Percentiles rank a stretch among this genome's conserved stretches.
phyloP scores from a whole-genome alignment of 106 monocot genomes.

The Dendrobium chrysotoxum region DNA sequence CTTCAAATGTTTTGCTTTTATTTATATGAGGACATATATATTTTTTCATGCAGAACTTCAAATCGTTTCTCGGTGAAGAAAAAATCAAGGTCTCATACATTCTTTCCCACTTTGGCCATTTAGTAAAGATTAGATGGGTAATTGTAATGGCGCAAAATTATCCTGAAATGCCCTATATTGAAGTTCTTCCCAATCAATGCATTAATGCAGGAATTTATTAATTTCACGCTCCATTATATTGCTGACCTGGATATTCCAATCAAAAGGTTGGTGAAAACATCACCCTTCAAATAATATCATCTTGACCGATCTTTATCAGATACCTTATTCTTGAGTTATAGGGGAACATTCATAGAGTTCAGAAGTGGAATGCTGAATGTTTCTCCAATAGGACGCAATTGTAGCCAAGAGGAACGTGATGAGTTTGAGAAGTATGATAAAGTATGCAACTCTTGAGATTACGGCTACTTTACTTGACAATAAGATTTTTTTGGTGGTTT shows the following conservation, averaged over 20 bases:
- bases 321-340: slow-evolving; percentile 14
- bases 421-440: slow-evolving; percentile 96
- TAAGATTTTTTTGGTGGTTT: neutral
- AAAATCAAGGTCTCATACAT: slow-evolving; percentile 64
- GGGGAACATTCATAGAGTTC: slow-evolving; percentile 99
- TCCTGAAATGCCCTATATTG: neutral
- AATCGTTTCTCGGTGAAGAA: slow-evolving; percentile 76
- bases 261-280: slow-evolving; percentile 50
- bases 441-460: slow-evolving; percentile 29
- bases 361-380: slow-evolving; percentile 97
- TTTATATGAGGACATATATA: neutral
- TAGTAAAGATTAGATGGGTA: neutral
- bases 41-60: slow-evolving; percentile 63
- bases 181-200: slow-evolving; percentile 6
- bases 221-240: slow-evolving; percentile 96
- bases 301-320: neutral
- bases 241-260: slow-evolving; percentile 94
- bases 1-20: neutral
- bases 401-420: slow-evolving; percentile 94
- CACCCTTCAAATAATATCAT: neutral
- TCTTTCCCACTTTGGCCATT: slow-evolving; percentile 3
- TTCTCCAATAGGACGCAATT: slow-evolving; percentile 93
- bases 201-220: slow-evolving; percentile 73
- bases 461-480: neutral
- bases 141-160: neutral